Percentiles rank a stretch among this genome's conserved stretches.
Conservation (phyloP, 2,329 filamentous ascomycete species). For the Fusarium coicis region DNA sequence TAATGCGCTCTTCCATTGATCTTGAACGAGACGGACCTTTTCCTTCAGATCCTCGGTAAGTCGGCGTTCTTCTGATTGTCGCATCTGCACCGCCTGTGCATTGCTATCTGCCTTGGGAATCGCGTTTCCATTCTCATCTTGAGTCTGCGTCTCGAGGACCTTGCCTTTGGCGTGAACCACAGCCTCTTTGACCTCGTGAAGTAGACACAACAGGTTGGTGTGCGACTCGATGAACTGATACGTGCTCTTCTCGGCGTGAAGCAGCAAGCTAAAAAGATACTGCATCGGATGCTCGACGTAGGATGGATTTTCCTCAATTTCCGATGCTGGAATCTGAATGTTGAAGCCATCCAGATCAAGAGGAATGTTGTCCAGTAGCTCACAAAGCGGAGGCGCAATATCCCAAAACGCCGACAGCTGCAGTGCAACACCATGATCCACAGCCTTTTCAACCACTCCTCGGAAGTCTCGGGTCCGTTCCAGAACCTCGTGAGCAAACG, state of each 20-base stretch:
- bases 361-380: constrained; percentile 84
- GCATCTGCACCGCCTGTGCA: constrained; percentile 64
- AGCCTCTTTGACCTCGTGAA: constrained; percentile 89
- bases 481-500: constrained; percentile 77
- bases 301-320: constrained; percentile 86
- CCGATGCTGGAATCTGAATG: constrained; percentile 80
- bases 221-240: constrained; percentile 98
- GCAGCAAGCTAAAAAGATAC: constrained; percentile 86
- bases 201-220: constrained; percentile 86
- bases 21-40: constrained; percentile 89
- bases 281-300: constrained; percentile 87
- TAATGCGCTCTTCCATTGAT: constrained; percentile 90
- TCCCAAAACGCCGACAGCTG: constrained; percentile 98
- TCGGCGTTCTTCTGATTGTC: constrained; percentile 72
- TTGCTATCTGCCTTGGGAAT: constrained; percentile 49
- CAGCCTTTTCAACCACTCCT: constrained; percentile 83
- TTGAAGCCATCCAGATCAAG: constrained; percentile 67
- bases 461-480: constrained; percentile 81
- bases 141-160: constrained; percentile 73
- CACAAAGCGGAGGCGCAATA: constrained; percentile 84
- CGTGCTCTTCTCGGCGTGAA: constrained; percentile 89
- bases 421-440: constrained; percentile 86
- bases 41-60: constrained; percentile 92
- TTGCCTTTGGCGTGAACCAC: constrained; percentile 76
- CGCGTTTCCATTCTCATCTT: constrained; percentile 50